Evolutionary conservation across 1,284 basidiomycete species (phyloP).

Genomic region (Heterobasidion parviporum): DNA sequence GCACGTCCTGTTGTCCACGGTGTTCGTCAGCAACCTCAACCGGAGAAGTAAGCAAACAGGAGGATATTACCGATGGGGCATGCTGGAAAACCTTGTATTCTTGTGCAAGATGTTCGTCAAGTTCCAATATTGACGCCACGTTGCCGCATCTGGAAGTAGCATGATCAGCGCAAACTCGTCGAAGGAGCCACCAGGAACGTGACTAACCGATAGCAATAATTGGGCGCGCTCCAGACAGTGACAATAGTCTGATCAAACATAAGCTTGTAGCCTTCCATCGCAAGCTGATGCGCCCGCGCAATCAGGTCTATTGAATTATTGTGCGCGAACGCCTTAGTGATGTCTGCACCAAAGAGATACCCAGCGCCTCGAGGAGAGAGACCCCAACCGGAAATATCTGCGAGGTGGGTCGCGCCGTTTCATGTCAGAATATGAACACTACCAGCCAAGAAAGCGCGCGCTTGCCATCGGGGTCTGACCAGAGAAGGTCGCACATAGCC

Average conservation of each 20-base stretch:
- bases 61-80: constrained; percentile 54
- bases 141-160: constrained; percentile 71
- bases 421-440: background rate
- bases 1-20: constrained; percentile 53
- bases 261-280: constrained; percentile 97
- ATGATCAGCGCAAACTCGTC: constrained; percentile 6
- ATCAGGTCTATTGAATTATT: constrained; percentile 92
- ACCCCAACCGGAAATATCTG: constrained; percentile 90
- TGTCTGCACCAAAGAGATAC: constrained; percentile 91
- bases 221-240: constrained; percentile 98
- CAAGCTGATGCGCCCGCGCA: constrained; percentile 94
- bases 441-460: constrained; percentile 4
- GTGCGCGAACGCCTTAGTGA: constrained; percentile 85
- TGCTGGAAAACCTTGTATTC: constrained; percentile 89
- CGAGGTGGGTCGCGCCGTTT: no score
- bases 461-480: constrained; percentile 96
- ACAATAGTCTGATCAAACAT: constrained; percentile 97
- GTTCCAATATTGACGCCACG: constrained; percentile 86
- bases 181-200: background rate
- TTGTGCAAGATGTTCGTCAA: constrained; percentile 86
- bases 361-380: constrained; percentile 96
- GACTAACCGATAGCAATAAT: constrained; percentile 92
- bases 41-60: background rate
- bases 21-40: background rate
- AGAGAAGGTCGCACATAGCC: constrained; percentile 96